Base-by-base conservation (phyloP, 2,329 filamentous ascomycete species). In the Ophiostoma pallidulum region DNA sequence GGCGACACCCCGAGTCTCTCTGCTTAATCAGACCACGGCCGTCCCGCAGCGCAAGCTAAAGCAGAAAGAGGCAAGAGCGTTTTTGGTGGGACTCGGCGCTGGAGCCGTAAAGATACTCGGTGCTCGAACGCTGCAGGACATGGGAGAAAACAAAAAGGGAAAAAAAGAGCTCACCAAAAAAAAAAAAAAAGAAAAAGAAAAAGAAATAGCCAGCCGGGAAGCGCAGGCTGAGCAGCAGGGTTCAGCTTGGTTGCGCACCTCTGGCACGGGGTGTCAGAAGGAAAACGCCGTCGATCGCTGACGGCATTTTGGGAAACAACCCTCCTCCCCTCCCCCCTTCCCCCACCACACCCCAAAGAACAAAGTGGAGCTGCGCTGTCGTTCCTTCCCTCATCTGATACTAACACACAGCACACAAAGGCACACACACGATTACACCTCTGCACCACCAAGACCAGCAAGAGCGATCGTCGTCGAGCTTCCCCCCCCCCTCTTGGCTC, bases 1-100 rank as follows among this genome's bases (percentile, higher is more conserved):
- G 19, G 31, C 31, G 33, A 24, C 24, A 42, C 6, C n/a, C 19
- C 24, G 18, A 13, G 8, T 3, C 13, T 22, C 40, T 28, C 42
- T 24, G 42, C 42, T 45, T 37, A 46, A 46, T 46, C 43, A 46
- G 43, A 45, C 42, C 42, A 45, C 26, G 19, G 29, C n/a, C n/a
- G 16, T 19, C 28, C 43, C 43, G 33, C 43, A 32, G 35, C 14
- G 36, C 35, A 33, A 33, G 29, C 26, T 32, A 40, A 9, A 19
- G 22, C 14, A 10, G 32, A 32, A 39, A 45, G 43, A 45, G 41
- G 41, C 24, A 28, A 28, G 24, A 28, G 24, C 24, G 10, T 28
- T 28, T n/a, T n/a, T n/a, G n/a, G n/a, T n/a, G n/a, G n/a, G n/a
- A n/a, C n/a, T n/a, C n/a, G n/a, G n/a, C n/a, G n/a, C n/a, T n/a